Base-by-base conservation (phyloP, 1,284 basidiomycete species). In the Cryptococcus jaspeensis region DNA sequence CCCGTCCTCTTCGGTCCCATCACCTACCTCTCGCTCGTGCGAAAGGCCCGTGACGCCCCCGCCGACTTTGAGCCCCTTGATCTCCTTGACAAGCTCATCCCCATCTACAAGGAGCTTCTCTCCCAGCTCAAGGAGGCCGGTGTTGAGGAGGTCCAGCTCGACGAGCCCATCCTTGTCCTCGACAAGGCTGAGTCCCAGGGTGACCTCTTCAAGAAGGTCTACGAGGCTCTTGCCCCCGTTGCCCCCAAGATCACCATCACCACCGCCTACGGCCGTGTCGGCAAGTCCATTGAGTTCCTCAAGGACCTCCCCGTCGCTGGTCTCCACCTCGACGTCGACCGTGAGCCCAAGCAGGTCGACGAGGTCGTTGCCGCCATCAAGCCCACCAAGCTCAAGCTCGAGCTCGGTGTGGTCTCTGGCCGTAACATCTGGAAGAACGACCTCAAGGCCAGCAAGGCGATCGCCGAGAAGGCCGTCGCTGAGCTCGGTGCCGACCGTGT, bases 361-460 rank as follows among this genome's bases (percentile, higher is more conserved):
- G 82, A 84, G 49, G 90, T 93, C 62, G 65, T 97, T 61, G 83
- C 84, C 52, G 92, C 92, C 59, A 78, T 98, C 78, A 94, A 92
- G 83, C 74, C 83, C 61, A 92, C 90, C 66, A 81, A 81, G 76
- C 85, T 94, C 65, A 78, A 87, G 62, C 84, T 99, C 58, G 99
- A 96, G 57, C 88, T 99, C 64, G 96, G 96, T 81, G 79, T 99
- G 63, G 90, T 99, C 64, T 99, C 96, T 43, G 96, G 96, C 62
- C 92, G 96, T 76, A 99, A 99, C 84, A 92, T 99, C 82, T 99
- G 96, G 96, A 99, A 99, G 87, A 90, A 87, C 63, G 95, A 99
- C 81, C 87, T 99, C 72, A 81, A 83, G 67, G 87, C 85, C 52
- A 88, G 91, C 59, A 84, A 95, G 80, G 86, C 88, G 74, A 80